These are phyloP conservation scores for Leishmania aethiopica DNA, from an alignment of 208 protist genomes.

Conservation along the genomic window DNA sequence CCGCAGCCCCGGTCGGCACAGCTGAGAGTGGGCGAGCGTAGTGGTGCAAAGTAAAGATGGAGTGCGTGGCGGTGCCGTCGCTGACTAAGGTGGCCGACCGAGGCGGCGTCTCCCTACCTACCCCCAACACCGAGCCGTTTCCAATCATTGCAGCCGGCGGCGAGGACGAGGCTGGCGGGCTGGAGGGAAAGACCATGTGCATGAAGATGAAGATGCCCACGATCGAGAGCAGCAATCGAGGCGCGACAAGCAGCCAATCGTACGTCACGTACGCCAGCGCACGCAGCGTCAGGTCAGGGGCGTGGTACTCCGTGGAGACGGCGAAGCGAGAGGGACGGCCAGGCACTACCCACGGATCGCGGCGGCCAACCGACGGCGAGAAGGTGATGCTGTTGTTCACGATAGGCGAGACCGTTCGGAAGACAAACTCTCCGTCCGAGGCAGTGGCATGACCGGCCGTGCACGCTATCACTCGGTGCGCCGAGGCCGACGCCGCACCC, in stretches of 20 bases:
- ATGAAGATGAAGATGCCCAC: slow-evolving; percentile 38
- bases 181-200: slow-evolving; percentile 35
- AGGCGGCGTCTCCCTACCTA: background rate
- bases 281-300: slow-evolving; percentile 36
- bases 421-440: background rate
- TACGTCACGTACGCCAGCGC: slow-evolving; percentile 33
- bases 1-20: background rate
- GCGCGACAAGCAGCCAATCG: slow-evolving; percentile 18
- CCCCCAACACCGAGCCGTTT: background rate
- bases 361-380: slow-evolving; percentile 4
- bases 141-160: background rate
- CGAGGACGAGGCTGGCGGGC: background rate
- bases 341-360: slow-evolving; percentile 20
- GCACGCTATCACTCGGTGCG: background rate
- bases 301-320: slow-evolving; percentile 14
- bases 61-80: slow-evolving; percentile 2
- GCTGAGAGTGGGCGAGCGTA: background rate
- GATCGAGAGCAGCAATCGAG: slow-evolving; percentile 32
- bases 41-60: slow-evolving; percentile 15
- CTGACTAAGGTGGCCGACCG: background rate
- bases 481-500: background rate
- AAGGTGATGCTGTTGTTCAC: background rate
- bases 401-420: background rate
- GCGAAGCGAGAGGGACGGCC: slow-evolving; percentile 24
- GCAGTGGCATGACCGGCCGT: background rate